These are phyloP conservation scores for Globisporangium barbulae DNA, from an alignment of 352 stramenopile species.

Conservation along the genomic window DNA sequence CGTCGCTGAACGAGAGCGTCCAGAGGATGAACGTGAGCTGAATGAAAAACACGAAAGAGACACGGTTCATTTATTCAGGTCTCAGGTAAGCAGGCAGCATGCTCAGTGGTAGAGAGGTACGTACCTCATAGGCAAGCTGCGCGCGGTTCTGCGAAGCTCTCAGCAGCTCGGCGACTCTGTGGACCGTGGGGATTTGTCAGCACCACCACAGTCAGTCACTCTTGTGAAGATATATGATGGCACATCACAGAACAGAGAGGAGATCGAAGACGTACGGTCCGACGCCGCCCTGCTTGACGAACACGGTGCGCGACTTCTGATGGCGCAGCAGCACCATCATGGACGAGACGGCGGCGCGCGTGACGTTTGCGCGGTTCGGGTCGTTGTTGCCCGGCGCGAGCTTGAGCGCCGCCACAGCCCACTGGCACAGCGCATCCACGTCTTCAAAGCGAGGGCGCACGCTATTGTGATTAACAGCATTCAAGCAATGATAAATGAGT, in stretches of 20 bases:
- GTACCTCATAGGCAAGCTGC: constrained; percentile 94
- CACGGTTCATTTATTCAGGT: not conserved
- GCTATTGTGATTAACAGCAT: constrained; percentile 21
- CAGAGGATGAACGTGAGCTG: constrained; percentile 96
- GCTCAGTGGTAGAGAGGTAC: not conserved
- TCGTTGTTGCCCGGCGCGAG: constrained; percentile 58
- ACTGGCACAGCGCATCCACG: constrained; percentile 74
- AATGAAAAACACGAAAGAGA: not conserved
- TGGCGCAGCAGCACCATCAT: constrained; percentile 92
- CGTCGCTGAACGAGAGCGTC: constrained; percentile 92
- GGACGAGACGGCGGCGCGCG: constrained; percentile 84
- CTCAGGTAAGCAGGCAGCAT: not conserved
- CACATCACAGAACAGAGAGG: too few species aligned
- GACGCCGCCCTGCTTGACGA: constrained; percentile 90
- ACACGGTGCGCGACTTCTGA: constrained; percentile 86
- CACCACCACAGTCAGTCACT: not conserved
- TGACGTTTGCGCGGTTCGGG: constrained; percentile 66
- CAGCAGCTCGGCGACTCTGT: constrained; percentile 61
- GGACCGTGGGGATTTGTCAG: constrained; percentile 19
- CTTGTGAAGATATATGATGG: too few species aligned
- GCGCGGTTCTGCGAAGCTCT: constrained; percentile 81
- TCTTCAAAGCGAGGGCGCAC: constrained; percentile 77
- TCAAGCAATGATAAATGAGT: too few species aligned
- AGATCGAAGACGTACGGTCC: constrained; percentile 60
- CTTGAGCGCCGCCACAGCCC: constrained; percentile 73